Percentiles rank a stretch among this genome's conserved stretches.
Conservation (phyloP, 1,139 yeast species). For the Kodamaea derodonti region DNA sequence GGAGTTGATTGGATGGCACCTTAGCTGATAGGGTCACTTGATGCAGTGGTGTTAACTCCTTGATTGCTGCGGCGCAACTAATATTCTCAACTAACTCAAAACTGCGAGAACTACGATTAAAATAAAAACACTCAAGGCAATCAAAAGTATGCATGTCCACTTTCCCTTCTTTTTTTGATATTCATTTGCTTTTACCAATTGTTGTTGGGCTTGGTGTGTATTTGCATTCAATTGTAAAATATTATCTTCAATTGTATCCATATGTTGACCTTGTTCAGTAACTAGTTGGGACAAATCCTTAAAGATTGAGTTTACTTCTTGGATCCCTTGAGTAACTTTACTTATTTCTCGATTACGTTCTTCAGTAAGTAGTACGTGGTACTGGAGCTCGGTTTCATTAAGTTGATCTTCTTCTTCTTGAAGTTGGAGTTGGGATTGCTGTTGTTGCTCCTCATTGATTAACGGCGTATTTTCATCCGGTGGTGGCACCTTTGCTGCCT, state of each 20-base stretch:
- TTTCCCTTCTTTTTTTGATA: conserved; percentile 67
- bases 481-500: neutral
- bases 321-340: conserved; percentile 71
- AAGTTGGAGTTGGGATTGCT: conserved; percentile 28
- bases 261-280: conserved; percentile 77
- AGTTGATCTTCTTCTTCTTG: conserved; percentile 39
- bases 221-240: conserved; percentile 62
- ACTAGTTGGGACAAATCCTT: conserved; percentile 76
- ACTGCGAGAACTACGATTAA: conserved; percentile 38
- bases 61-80: too few species aligned
- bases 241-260: conserved; percentile 81
- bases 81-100: too few species aligned
- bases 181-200: conserved; percentile 67
- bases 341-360: conserved; percentile 73
- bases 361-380: conserved; percentile 63
- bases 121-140: conserved; percentile 38
- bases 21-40: too few species aligned
- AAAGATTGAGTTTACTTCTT: conserved; percentile 80
- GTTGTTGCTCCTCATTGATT: conserved; percentile 13
- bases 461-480: conserved; percentile 27
- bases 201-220: conserved; percentile 67
- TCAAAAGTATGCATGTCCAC: conserved; percentile 67
- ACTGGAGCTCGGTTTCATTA: conserved; percentile 64
- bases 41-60: too few species aligned
- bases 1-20: too few species aligned